Percentiles rank a stretch among this genome's conserved stretches.
Conservation (phyloP, 495 filamentous ascomycete species). For the Filosporella fistucella region DNA sequence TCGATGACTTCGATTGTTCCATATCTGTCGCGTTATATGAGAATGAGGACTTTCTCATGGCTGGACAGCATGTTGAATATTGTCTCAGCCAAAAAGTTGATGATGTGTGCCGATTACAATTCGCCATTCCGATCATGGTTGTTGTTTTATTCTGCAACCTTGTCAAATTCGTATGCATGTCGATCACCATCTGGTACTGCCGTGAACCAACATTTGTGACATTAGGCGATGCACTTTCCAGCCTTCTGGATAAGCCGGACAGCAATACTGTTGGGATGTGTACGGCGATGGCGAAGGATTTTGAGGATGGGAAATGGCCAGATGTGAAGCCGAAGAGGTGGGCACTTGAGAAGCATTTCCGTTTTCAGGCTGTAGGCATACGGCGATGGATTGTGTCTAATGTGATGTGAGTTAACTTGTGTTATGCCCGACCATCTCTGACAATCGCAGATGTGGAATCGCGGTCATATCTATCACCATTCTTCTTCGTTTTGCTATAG, state of each 20-base stretch:
- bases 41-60: constrained; percentile 11
- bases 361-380: constrained; percentile 14
- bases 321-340: constrained; percentile 5
- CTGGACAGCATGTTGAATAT: constrained; percentile 24
- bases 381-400: constrained; percentile 19
- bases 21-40: constrained; percentile 8
- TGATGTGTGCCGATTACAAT: constrained; percentile 39
- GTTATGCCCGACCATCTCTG: not conserved
- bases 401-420: constrained; percentile 16
- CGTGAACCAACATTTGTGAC: constrained; percentile 33
- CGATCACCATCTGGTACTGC: constrained; percentile 23
- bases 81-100: constrained; percentile 33
- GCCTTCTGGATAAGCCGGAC: constrained; percentile 41
- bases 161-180: constrained; percentile 35
- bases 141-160: constrained; percentile 35
- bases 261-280: constrained; percentile 30
- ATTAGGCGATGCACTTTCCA: constrained; percentile 46
- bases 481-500: constrained; percentile 8
- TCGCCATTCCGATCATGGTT: constrained; percentile 33
- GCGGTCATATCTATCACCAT: constrained; percentile 11
- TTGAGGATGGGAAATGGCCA: constrained; percentile 11
- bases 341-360: constrained; percentile 3
- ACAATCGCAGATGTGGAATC: constrained; percentile 6
- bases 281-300: constrained; percentile 11
- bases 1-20: constrained; percentile 13